Evolutionary conservation across 2,329 filamentous ascomycete species (phyloP).

Genomic region (Thermoascus crustaceus): DNA sequence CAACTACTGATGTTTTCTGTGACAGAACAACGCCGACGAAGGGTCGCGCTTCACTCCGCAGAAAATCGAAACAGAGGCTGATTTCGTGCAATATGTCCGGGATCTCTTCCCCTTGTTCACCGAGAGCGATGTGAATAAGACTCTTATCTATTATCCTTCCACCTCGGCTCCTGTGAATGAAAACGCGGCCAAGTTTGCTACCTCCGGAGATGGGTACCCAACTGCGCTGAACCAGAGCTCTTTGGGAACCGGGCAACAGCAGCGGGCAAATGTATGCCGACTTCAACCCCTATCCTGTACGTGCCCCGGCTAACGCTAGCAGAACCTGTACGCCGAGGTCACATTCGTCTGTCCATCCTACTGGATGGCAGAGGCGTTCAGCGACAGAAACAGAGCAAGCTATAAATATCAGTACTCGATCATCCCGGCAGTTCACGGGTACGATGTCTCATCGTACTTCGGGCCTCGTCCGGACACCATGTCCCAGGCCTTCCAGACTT

Average conservation of each 20-base stretch:
- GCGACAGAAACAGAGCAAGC: constrained; percentile 18
- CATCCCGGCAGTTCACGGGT: constrained; percentile 56
- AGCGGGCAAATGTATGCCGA: constrained; percentile 33
- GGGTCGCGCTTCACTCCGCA: constrained; percentile 37
- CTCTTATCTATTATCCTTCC: constrained; percentile 33
- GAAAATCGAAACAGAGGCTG: constrained; percentile 34
- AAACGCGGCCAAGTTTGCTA: constrained; percentile 25
- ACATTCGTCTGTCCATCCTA: constrained; percentile 50
- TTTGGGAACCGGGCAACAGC: constrained; percentile 46
- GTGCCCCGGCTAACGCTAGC: not conserved
- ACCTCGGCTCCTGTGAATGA: constrained; percentile 19
- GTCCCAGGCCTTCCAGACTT: constrained; percentile 7
- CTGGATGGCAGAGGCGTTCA: constrained; percentile 46
- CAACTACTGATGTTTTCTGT: not conserved
- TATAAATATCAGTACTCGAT: constrained; percentile 52
- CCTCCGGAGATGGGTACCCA: constrained; percentile 26
- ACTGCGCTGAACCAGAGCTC: constrained; percentile 45
- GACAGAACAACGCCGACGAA: constrained; percentile 43
- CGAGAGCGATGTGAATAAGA: constrained; percentile 30
- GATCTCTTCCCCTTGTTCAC: constrained; percentile 37
- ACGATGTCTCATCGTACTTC: constrained; percentile 50
- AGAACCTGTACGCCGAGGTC: constrained; percentile 47
- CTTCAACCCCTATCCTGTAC: not conserved
- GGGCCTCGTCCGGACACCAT: constrained; percentile 11
- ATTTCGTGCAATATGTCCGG: constrained; percentile 35